Percentiles rank a stretch among this genome's conserved stretches.
Conservation (phyloP, 2,329 filamentous ascomycete genomes). For the Nigrospora sphaerica region DNA sequence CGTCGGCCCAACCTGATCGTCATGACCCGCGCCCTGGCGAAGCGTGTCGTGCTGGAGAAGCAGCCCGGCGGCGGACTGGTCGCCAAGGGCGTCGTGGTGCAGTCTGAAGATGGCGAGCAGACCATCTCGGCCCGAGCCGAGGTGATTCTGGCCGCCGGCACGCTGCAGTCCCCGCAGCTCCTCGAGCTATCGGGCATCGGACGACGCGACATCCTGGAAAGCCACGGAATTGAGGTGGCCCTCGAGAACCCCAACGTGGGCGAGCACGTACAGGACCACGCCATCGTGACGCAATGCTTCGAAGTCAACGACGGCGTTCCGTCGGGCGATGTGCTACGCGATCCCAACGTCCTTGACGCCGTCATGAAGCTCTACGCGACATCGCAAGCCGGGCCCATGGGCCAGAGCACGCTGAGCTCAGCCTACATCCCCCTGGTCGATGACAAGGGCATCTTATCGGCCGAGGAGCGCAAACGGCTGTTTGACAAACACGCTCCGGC, state of each 20-base stretch:
- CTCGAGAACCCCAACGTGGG: slow-evolving; percentile 37
- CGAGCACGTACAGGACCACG: slow-evolving; percentile 38
- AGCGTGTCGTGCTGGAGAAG: slow-evolving; percentile 22
- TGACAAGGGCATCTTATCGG: slow-evolving; percentile 14
- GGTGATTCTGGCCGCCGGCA: slow-evolving; percentile 34
- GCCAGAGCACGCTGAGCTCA: slow-evolving; percentile 30
- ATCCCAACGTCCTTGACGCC: slow-evolving; percentile 22
- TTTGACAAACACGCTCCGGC: slow-evolving; percentile 15
- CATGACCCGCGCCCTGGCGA: slow-evolving; percentile 23
- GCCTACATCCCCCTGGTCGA: slow-evolving; percentile 27
- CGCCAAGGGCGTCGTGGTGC: slow-evolving; percentile 26
- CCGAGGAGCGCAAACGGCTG: slow-evolving; percentile 15
- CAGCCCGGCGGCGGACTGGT: slow-evolving; percentile 13
- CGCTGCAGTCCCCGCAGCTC: slow-evolving; percentile 26
- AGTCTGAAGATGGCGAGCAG: slow-evolving; percentile 9
- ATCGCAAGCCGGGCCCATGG: slow-evolving; percentile 24
- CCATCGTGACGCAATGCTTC: slow-evolving; percentile 28
- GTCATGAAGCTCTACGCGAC: slow-evolving; percentile 28
- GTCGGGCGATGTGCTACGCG: slow-evolving; percentile 26
- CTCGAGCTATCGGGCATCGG: slow-evolving; percentile 30
- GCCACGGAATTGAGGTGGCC: slow-evolving; percentile 27
- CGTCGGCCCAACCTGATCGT: slow-evolving; percentile 26
- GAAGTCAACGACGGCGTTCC: slow-evolving; percentile 31
- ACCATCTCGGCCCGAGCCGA: slow-evolving; percentile 17
- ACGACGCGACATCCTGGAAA: slow-evolving; percentile 29